Base-by-base conservation (phyloP, 1,284 basidiomycete genomes). In the Sporisorium graminicola region DNA sequence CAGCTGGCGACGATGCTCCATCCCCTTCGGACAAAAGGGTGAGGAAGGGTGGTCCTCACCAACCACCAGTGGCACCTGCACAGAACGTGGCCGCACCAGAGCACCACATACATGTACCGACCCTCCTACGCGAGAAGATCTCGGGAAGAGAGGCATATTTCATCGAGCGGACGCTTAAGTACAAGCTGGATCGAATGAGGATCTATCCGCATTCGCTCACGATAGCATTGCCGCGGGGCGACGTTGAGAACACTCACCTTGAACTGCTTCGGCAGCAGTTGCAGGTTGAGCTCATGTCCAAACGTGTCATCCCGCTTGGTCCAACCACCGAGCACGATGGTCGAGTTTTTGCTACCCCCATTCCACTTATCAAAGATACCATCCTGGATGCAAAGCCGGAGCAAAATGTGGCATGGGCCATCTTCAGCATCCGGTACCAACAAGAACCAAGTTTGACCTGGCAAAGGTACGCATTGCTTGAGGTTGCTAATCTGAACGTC, bases 301-400 rank as follows among this genome's bases (percentile, higher is more conserved):
- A 63, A 13, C 40, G 22, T 3, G 53, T 44, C 5, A 13, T 69
- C n/a, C 47, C 24, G 12, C 2, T 69, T 0, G 37, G 40, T 1
- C 51, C 57, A 5, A 50, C 50, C 2, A 5, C 18, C 9, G 53
- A 52, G 26, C 47, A 58, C 47, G 16, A 22, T 9, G 60, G 33
- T 2, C 44, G 53, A 13, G 29, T 64, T 10, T 46, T 51, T 47
- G 67, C 67, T 6, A 10, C 63, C 0, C 67, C 61, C 5, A 69
- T 64, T 13, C 33, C 29, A n/a, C 35, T 40, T 1, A 22, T 27
- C 12, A 27, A 29, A 7, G 6, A 26, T 2, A 12, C 8, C 2
- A 10, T 69, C 13, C 18, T 55, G 8, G 57, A 40, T 1, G 2
- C 16, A 8, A 20, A 40, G 13, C 4, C 8, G 6, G 14, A 5